These are phyloP conservation scores for Recurvomyces mirabilis DNA, from an alignment of 495 filamentous ascomycete genomes.

Conservation along the genomic window DNA sequence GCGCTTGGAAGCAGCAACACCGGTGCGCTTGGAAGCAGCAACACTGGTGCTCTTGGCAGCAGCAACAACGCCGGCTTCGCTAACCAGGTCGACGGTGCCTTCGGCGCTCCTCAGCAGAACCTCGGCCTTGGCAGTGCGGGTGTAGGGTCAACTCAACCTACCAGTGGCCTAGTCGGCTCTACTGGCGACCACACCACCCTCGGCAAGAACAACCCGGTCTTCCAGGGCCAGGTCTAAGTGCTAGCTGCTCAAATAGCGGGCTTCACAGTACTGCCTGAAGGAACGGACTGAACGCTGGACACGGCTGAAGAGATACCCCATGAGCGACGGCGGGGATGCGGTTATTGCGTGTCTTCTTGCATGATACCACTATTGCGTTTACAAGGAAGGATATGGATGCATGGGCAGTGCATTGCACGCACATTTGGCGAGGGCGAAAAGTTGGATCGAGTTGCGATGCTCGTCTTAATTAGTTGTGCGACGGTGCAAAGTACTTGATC, in stretches of 20 bases:
- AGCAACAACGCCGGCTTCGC: conserved; percentile 37
- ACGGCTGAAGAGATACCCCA: background rate
- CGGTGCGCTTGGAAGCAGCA: conserved; percentile 2
- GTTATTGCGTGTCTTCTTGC: conserved; percentile 3
- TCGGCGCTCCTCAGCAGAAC: conserved; percentile 40
- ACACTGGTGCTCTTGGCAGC: too few relatives aligned
- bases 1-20: too few relatives aligned
- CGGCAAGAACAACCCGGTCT: conserved; percentile 39
- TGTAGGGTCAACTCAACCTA: conserved; percentile 9
- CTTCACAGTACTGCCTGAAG: background rate
- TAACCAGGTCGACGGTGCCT: conserved; percentile 41
- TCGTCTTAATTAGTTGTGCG: too few relatives aligned
- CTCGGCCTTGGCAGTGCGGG: conserved; percentile 32
- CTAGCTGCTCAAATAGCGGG: background rate
- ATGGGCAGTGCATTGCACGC: background rate
- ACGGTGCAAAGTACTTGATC: too few relatives aligned
- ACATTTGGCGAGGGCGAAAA: too few relatives aligned
- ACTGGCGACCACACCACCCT: conserved; percentile 29
- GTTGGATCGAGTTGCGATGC: background rate
- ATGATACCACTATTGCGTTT: conserved; percentile 20
- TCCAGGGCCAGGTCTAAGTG: conserved; percentile 33
- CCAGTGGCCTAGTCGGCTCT: conserved; percentile 3
- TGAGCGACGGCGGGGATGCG: background rate
- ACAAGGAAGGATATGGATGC: background rate
- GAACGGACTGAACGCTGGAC: background rate